These are phyloP conservation scores for Cyberlindnera veronae DNA, from an alignment of 805 yeast genomes.

Conservation along the genomic window DNA sequence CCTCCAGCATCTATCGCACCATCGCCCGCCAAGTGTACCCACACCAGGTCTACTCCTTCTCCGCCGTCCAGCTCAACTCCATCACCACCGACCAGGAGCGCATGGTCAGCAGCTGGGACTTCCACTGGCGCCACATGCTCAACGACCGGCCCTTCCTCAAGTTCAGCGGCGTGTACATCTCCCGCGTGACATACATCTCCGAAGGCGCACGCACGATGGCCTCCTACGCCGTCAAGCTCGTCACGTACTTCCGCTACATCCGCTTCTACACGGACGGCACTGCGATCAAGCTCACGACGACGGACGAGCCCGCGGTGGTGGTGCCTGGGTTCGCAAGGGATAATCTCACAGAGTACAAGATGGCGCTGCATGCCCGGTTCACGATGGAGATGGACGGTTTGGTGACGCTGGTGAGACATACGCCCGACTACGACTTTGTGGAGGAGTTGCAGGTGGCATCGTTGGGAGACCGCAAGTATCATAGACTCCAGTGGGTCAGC, in stretches of 20 bases:
- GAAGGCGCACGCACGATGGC: constrained; percentile 75
- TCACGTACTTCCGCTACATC: constrained; percentile 83
- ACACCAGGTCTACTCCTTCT: constrained; percentile 48
- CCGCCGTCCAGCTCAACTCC: constrained; percentile 36
- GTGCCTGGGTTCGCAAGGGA: constrained; percentile 49
- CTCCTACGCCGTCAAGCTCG: constrained; percentile 63
- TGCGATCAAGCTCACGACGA: constrained; percentile 64
- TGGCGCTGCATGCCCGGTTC: constrained; percentile 36
- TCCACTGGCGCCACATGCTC: constrained; percentile 35
- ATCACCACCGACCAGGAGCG: constrained; percentile 31
- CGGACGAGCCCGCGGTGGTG: constrained; percentile 65
- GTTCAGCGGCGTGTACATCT: constrained; percentile 79
- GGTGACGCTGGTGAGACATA: constrained; percentile 54
- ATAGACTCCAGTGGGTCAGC: constrained; percentile 67
- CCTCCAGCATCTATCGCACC: constrained; percentile 46
- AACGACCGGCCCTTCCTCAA: constrained; percentile 70
- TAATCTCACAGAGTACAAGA: constrained; percentile 31
- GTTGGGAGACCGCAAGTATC: constrained; percentile 61
- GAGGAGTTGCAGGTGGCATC: constrained; percentile 59
- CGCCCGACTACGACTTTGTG: constrained; percentile 55
- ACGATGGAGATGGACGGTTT: constrained; percentile 51
- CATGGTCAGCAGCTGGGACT: constrained; percentile 40
- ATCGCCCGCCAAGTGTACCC: constrained; percentile 52
- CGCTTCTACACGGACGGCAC: constrained; percentile 79
- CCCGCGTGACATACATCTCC: constrained; percentile 78